Base-by-base conservation (phyloP, 2,329 filamentous ascomycete genomes). In the Beauveria pseudobassiana region DNA sequence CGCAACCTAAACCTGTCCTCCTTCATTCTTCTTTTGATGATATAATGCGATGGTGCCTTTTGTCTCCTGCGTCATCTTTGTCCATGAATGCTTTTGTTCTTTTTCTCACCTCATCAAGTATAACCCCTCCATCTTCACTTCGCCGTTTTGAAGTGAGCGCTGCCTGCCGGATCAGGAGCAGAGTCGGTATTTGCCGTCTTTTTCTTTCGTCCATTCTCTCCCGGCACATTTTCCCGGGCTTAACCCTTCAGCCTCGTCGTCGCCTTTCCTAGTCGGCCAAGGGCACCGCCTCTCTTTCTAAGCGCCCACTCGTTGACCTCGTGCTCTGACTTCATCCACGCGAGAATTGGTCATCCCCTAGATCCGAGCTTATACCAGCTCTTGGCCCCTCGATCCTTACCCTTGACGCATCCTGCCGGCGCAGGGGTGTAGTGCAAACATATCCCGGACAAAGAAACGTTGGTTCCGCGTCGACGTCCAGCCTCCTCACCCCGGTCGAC, bases 21-120 rank as follows among this genome's bases (percentile, higher is more conserved):
- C 59, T 61, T 50, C 42, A 56, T 63, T 22, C 40, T 54, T 60
- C 46, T 56, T 62, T 62, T 48, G 56, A 55, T 45, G 48, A 58
- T 62, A 62, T 57, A 62, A 62, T 62, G 53, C 48, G 14, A 51
- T 62, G 52, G 52, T 50, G 50, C 61, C 61, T 54, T 63, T 60
- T 63, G 61, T 63, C 52, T 45, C 61, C 45, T 45, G 38, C 60
- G 59, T 61, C 53, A 48, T 38, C 60, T 58, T 62, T 60, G 61
- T 63, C 50, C 43, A 48, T 60, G 61, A 63, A 59, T 63, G 56
- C 57, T 63, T 63, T 63, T 64, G 52, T 61, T 63, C 55, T 38
- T 48, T 52, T 63, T 40, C 28, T 48, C 34, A 30, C 22, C 34
- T 16, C 22, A 38, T 51, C 51, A 53, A 45, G n/a, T 63, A 46